These are phyloP conservation scores for Spencermartinsiella ligniputridi DNA, from an alignment of 1,139 yeast species.

Conservation along the genomic window DNA sequence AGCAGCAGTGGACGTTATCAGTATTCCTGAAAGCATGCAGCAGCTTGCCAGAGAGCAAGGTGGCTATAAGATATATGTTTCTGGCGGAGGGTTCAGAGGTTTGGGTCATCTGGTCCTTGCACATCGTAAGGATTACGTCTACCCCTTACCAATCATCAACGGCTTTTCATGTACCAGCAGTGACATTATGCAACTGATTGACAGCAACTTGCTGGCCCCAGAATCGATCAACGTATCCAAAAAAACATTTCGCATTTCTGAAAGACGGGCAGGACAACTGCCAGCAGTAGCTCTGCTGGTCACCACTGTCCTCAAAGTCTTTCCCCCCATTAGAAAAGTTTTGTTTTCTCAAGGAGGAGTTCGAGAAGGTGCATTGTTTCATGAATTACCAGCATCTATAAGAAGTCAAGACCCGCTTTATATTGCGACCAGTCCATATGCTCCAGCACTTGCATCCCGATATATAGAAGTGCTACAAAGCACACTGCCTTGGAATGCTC, in stretches of 20 bases:
- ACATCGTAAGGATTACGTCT: conserved; percentile 44
- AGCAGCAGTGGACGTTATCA: conserved; percentile 44
- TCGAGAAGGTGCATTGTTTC: conserved; percentile 63
- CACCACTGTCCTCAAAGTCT: conserved; percentile 52
- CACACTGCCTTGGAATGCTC: conserved; percentile 51
- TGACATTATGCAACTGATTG: conserved; percentile 38
- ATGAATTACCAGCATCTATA: conserved; percentile 49
- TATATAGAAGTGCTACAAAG: conserved; percentile 47
- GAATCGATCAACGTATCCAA: conserved; percentile 19
- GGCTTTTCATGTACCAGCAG: conserved; percentile 55
- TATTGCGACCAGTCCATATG: conserved; percentile 61
- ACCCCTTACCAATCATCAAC: conserved; percentile 50
- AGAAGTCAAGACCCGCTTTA: conserved; percentile 59
- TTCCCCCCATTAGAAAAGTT: conserved; percentile 55
- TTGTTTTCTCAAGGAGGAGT: conserved; percentile 69
- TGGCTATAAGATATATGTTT: conserved; percentile 55
- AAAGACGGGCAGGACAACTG: conserved; percentile 54
- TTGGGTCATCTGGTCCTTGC: conserved; percentile 55
- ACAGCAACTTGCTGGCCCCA: conserved; percentile 12
- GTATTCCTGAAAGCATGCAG: conserved; percentile 26
- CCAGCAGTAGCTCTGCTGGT: conserved; percentile 62
- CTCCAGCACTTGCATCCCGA: conserved; percentile 53
- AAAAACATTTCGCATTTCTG: conserved; percentile 55
- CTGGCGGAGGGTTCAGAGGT: conserved; percentile 68
- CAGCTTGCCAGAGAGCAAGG: conserved; percentile 43